A percentile compares a stretch with the other conserved stretches of the same genome.
Conservation (phyloP, 108 stramenopile species). For the Cylindrotheca closterium region DNA sequence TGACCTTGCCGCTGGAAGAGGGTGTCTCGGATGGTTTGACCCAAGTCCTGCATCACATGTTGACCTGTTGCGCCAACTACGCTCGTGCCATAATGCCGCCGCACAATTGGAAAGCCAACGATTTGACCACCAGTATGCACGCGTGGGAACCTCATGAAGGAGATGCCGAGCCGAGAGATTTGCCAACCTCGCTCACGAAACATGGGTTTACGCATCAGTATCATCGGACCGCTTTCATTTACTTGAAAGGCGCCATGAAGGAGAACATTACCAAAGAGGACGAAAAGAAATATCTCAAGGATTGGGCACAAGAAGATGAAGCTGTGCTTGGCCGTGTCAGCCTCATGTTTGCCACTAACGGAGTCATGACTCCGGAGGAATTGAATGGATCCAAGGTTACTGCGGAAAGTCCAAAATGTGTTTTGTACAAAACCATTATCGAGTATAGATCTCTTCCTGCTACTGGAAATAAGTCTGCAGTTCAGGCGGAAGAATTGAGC, state of each 20-base stretch:
- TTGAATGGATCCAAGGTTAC: slow-evolving; percentile 34
- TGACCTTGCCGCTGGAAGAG: slow-evolving; percentile 44
- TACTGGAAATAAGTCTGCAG: slow-evolving; percentile 43
- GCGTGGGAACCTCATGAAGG: slow-evolving; percentile 37
- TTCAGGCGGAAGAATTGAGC: slow-evolving; percentile 53
- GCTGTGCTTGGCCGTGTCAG: slow-evolving; percentile 33
- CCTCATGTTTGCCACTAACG: slow-evolving; percentile 40
- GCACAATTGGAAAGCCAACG: slow-evolving; percentile 32
- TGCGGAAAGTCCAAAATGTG: slow-evolving; percentile 31
- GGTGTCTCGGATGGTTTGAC: slow-evolving; percentile 55
- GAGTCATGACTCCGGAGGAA: slow-evolving; percentile 38
- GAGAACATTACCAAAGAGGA: slow-evolving; percentile 10
- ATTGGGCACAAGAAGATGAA: slow-evolving; percentile 8
- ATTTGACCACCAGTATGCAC: slow-evolving; percentile 25
- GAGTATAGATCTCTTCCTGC: slow-evolving; percentile 56
- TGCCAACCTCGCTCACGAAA: slow-evolving; percentile 30
- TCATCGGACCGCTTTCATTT: slow-evolving; percentile 32
- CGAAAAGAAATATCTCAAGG: slow-evolving; percentile 4
- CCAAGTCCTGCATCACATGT: slow-evolving; percentile 39
- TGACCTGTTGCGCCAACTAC: slow-evolving; percentile 44
- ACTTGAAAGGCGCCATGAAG: slow-evolving; percentile 12
- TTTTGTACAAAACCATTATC: slow-evolving; percentile 43
- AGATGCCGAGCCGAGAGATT: slow-evolving; percentile 7
- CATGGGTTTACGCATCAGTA: slow-evolving; percentile 40
- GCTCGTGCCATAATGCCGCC: slow-evolving; percentile 32